Evolutionary conservation across 139 green algal genomes (phyloP).

Genomic region (Monoraphidium neglectum): DNA sequence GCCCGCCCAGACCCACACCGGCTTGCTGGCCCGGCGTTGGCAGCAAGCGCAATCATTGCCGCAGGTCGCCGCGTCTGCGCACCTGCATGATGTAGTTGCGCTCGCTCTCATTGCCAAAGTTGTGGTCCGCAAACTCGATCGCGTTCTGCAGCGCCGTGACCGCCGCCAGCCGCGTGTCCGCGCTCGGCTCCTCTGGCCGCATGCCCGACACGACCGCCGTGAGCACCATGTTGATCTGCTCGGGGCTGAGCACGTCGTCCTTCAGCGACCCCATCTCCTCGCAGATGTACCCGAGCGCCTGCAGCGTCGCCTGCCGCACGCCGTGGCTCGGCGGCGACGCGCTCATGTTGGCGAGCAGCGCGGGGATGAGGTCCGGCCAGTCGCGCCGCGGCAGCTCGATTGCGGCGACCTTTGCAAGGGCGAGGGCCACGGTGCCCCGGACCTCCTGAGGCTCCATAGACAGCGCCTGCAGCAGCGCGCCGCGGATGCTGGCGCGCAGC

Average conservation of each 20-base stretch:
- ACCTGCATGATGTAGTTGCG: conserved; percentile 97
- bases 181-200: conserved; percentile 76
- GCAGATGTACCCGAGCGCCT: conserved; percentile 94
- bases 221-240: conserved; percentile 93
- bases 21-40: too few relatives aligned
- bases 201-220: conserved; percentile 95
- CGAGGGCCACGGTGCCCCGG: conserved; percentile 82
- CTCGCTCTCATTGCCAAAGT: conserved; percentile 95
- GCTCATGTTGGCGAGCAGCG: conserved; percentile 76
- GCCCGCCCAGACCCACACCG: too few relatives aligned
- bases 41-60: too few relatives aligned
- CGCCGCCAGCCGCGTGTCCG: conserved; percentile 85
- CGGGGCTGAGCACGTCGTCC: conserved; percentile 82
- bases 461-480: conserved; percentile 75
- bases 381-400: conserved; percentile 87
- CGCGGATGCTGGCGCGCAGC: conserved; percentile 80
- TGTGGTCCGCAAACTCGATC: conserved; percentile 92
- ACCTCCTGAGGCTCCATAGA: conserved; percentile 57
- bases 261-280: conserved; percentile 88
- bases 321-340: conserved; percentile 35
- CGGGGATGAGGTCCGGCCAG: conserved; percentile 88
- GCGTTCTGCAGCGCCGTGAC: conserved; percentile 92
- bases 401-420: conserved; percentile 91
- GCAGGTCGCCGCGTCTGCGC: too few relatives aligned
- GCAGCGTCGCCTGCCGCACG: conserved; percentile 79